Conservation (phyloP, 805 yeast genomes). For the Kodamaea restingae region DNA sequence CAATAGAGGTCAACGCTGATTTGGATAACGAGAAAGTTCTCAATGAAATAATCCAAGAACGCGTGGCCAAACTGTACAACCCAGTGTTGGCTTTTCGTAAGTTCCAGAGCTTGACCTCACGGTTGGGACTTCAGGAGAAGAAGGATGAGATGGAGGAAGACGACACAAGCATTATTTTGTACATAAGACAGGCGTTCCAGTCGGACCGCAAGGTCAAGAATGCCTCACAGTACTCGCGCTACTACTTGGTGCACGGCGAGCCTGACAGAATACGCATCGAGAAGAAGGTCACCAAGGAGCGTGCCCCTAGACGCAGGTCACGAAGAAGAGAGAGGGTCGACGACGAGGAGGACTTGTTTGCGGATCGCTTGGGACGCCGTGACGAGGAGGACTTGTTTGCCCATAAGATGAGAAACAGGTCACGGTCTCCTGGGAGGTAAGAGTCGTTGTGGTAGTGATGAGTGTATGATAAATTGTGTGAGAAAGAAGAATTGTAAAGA, state of each 20-base stretch:
- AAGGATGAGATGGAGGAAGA: constrained; percentile 35
- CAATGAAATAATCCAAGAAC: constrained; percentile 29
- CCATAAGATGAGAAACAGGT: constrained; percentile 12
- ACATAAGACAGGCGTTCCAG: constrained; percentile 47
- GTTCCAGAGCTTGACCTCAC: constrained; percentile 26
- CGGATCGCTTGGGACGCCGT: constrained; percentile 12
- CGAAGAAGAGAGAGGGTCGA: constrained; percentile 8
- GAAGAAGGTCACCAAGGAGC: constrained; percentile 10
- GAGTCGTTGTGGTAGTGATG: no score
- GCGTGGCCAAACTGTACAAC: constrained; percentile 39
- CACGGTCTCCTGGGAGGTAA: constrained; percentile 7
- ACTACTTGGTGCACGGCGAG: constrained; percentile 68
- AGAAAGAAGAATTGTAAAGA: not conserved
- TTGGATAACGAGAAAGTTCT: constrained; percentile 15
- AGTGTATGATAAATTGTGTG: not conserved
- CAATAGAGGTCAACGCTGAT: constrained; percentile 3
- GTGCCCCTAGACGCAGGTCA: constrained; percentile 6
- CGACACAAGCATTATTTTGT: constrained; percentile 32
- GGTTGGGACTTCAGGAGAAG: constrained; percentile 20
- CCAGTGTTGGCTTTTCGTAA: constrained; percentile 33
- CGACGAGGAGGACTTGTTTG: constrained; percentile 24
- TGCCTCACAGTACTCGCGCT: constrained; percentile 56
- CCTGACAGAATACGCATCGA: constrained; percentile 45
- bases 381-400: constrained; percentile 25
- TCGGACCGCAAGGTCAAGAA: constrained; percentile 56